Evolutionary conservation across 1,139 yeast genomes (phyloP).

Genomic region (Debaryomyces singareniensis): DNA sequence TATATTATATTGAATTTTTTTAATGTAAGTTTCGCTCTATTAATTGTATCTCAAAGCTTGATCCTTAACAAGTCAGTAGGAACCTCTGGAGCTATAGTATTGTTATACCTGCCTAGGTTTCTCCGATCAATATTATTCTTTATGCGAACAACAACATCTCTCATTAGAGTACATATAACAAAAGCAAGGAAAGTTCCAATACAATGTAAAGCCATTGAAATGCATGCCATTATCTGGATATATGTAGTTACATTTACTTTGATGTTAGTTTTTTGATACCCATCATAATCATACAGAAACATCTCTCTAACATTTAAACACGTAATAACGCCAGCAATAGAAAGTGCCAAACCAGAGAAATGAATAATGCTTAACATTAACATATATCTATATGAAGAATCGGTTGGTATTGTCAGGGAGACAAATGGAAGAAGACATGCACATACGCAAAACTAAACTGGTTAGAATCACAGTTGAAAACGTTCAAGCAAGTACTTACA

Average conservation of each 20-base stretch:
- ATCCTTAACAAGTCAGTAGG: conserved; percentile 1
- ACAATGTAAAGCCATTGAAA: conserved; percentile 7
- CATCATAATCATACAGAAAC: conserved; percentile 21
- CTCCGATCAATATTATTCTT: conserved; percentile 16
- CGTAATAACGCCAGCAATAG: conserved; percentile 13
- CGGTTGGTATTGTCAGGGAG: conserved; percentile 15
- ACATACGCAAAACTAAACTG: conserved; percentile 18
- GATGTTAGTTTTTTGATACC: conserved; percentile 6
- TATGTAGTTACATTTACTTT: conserved; percentile 23
- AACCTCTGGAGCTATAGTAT: conserved; percentile 1
- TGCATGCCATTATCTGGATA: conserved; percentile 10
- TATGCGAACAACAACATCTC: conserved; percentile 8
- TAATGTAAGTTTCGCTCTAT: conserved; percentile 2
- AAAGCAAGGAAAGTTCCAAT: conserved; percentile 7
- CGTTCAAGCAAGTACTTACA: conserved; percentile 16
- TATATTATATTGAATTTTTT: no score
- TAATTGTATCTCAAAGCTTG: conserved; percentile 1
- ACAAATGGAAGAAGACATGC: conserved; percentile 17
- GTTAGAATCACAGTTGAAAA: conserved; percentile 2
- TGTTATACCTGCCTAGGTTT: conserved; percentile 2
- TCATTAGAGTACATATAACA: conserved; percentile 4
- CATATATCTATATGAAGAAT: conserved; percentile 11
- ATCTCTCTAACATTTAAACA: conserved; percentile 17
- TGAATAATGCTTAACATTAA: conserved; percentile 13
- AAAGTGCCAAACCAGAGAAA: conserved; percentile 14